phyloP scores from a whole-genome alignment of 169 alveolate genomes.

The Plasmodium berghei region DNA sequence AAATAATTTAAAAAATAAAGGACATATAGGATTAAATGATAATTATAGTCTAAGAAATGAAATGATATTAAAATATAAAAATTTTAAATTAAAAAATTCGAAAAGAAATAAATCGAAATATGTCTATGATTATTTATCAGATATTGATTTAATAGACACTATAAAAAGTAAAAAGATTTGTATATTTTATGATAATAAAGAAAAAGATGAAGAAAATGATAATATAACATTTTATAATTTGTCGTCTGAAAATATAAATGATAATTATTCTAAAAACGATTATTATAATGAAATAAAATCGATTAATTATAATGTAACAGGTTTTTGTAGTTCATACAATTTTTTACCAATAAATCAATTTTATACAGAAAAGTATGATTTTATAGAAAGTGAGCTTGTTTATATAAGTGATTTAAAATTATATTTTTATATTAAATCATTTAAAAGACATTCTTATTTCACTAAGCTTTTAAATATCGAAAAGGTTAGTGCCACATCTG shows the following conservation, averaged over 20 bases:
- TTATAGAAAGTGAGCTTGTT: slow-evolving; percentile 56
- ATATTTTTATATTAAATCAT: slow-evolving; percentile 49
- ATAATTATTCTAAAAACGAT: slow-evolving; percentile 30
- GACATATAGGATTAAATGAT: background rate
- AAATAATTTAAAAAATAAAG: background rate
- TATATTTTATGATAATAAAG: slow-evolving; percentile 69
- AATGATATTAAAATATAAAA: background rate
- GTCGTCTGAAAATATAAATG: slow-evolving; percentile 8
- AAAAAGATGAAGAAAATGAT: slow-evolving; percentile 74
- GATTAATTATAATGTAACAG: slow-evolving; percentile 17
- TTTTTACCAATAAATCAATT: slow-evolving; percentile 57
- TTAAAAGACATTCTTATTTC: slow-evolving; percentile 63
- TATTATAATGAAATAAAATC: slow-evolving; percentile 67
- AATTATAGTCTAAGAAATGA: background rate
- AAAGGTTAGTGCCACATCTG: background rate
- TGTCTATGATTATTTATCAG: slow-evolving; percentile 64
- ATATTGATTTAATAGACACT: slow-evolving; percentile 58
- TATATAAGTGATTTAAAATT: slow-evolving; percentile 56
- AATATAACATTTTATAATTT: slow-evolving; percentile 21
- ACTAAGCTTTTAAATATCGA: slow-evolving; percentile 31
- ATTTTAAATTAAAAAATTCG: background rate
- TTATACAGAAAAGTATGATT: slow-evolving; percentile 73
- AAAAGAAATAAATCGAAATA: slow-evolving; percentile 27
- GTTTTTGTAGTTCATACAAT: slow-evolving; percentile 72
- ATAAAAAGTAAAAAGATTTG: slow-evolving; percentile 75